These are phyloP conservation scores for Erysimum pusillum DNA, from an alignment of 441 rosid species.

Conservation along the genomic window DNA sequence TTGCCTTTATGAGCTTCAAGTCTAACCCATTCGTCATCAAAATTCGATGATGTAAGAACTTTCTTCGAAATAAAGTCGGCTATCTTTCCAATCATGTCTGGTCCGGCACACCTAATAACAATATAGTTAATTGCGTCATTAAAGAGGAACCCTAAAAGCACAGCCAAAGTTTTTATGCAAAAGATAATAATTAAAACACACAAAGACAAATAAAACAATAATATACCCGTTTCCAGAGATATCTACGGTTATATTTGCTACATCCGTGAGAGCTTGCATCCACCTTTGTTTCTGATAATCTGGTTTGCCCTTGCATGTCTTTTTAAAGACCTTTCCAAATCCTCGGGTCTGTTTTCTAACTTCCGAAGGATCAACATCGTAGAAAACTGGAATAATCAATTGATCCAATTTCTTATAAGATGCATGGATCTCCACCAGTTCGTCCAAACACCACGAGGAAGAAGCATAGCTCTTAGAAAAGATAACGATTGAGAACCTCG, in stretches of 20 bases:
- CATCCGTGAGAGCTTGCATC: neutral
- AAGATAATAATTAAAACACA: too few relatives aligned
- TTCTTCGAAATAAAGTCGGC: neutral
- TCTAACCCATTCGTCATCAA: slow-evolving; percentile 19
- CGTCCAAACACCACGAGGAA: slow-evolving; percentile 39
- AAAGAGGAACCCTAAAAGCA: slow-evolving; percentile 14
- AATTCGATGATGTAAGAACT: neutral
- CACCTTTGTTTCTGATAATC: neutral
- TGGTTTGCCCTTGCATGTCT: neutral
- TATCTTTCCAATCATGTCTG: neutral
- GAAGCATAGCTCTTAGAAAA: neutral
- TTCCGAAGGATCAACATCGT: slow-evolving; percentile 27
- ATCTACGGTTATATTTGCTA: neutral
- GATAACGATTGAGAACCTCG: too few relatives aligned
- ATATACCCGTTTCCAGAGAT: neutral
- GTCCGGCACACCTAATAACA: slow-evolving; percentile 6
- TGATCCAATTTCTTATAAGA: slow-evolving; percentile 4
- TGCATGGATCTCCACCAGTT: slow-evolving; percentile 47
- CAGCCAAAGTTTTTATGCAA: neutral
- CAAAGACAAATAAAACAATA: neutral
- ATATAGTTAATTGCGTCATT: neutral
- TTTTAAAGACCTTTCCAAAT: neutral
- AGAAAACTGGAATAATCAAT: slow-evolving; percentile 50
- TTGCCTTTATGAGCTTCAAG: slow-evolving; percentile 28
- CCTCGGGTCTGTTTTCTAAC: neutral